Percentiles rank a stretch among this genome's conserved stretches.
Evolutionary conservation across 768 basidiomycete genomes (phyloP).

Genomic region (Tephrocybe sp.): DNA sequence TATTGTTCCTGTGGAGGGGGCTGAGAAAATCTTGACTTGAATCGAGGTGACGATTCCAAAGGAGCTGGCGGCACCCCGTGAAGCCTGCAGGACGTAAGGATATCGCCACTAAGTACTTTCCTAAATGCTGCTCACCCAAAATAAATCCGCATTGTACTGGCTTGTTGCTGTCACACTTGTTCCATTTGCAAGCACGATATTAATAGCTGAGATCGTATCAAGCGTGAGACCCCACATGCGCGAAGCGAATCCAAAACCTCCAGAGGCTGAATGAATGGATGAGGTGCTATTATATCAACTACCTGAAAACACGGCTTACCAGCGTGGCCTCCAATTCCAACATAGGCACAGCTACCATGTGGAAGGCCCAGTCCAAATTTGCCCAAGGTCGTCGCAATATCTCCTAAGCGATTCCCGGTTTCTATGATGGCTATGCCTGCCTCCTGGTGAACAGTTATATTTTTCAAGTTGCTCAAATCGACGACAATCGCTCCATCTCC

Average conservation of each 20-base stretch:
- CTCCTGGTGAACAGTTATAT: constrained; percentile 33
- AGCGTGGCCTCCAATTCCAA: constrained; percentile 53
- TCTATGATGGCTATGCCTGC: constrained; percentile 39
- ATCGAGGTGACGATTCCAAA: constrained; percentile 20
- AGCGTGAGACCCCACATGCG: constrained; percentile 50
- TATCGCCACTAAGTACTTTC: too few relatives aligned
- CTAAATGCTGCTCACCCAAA: constrained; percentile 27
- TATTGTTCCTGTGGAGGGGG: constrained; percentile 15
- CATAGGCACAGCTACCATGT: constrained; percentile 52
- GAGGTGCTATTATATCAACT: background rate
- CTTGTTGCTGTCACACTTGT: constrained; percentile 37
- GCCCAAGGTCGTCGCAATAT: constrained; percentile 40
- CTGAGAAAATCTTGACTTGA: constrained; percentile 15
- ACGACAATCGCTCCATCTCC: constrained; percentile 42
- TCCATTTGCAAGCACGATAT: constrained; percentile 47
- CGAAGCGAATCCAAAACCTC: constrained; percentile 49
- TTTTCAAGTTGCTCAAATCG: constrained; percentile 42
- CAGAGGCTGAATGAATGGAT: constrained; percentile 32
- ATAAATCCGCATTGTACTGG: constrained; percentile 42
- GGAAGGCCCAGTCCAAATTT: constrained; percentile 42
- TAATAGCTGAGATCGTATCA: constrained; percentile 41
- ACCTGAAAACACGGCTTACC: constrained; percentile 18
- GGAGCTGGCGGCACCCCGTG: constrained; percentile 12
- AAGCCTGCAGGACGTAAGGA: background rate
- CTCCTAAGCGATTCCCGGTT: constrained; percentile 45